Base-by-base conservation (phyloP, 2,329 filamentous ascomycete genomes). In the Beauveria bassiana region DNA sequence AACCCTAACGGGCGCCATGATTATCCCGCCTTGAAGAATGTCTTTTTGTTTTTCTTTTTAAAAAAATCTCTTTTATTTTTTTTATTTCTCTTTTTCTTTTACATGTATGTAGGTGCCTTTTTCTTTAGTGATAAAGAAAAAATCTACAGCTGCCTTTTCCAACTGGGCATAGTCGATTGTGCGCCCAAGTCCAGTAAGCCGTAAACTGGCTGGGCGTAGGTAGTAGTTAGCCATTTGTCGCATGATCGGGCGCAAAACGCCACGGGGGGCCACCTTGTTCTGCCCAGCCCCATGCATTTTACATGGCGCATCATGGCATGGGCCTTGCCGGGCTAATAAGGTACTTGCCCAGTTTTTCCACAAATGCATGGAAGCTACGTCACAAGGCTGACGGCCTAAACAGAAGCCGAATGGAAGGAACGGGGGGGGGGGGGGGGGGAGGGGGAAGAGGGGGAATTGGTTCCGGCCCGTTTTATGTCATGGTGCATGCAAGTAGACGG, bases 361-460 rank as follows among this genome's bases (percentile, higher is more conserved):
- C 31, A 22, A 43, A 45, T 47, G 55, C 55, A 58, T 47, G 43
- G 28, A 40, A 28, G 56, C 46, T 59, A 59, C 56, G 56, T 59
- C 56, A 59, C 56, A 59, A 59, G 56, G 56, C 56, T 59, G 56
- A 59, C 26, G 56, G 45, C 40, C n/a, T 45, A 18, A 9, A 59
- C 45, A 45, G 55, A 45, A 55, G 53, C 22, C 26, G 28, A 6
- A 58, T 59, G 34, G 34, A 50, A 43, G 34, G 34, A 59, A 18
- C 34, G 51, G 22, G 22, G 20, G 6, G 6, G 24, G 24, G 22
- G 46, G 46, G 51, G 22, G 22, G 20, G 12, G 3, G 46, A 14
- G 22, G 46, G 24, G 24, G 14, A n/a, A n/a, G n/a, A n/a, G n/a
- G n/a, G n/a, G n/a, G n/a, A n/a, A n/a, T n/a, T n/a, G n/a, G n/a